Base-by-base conservation (phyloP, 805 yeast genomes). In the Candida alai region DNA sequence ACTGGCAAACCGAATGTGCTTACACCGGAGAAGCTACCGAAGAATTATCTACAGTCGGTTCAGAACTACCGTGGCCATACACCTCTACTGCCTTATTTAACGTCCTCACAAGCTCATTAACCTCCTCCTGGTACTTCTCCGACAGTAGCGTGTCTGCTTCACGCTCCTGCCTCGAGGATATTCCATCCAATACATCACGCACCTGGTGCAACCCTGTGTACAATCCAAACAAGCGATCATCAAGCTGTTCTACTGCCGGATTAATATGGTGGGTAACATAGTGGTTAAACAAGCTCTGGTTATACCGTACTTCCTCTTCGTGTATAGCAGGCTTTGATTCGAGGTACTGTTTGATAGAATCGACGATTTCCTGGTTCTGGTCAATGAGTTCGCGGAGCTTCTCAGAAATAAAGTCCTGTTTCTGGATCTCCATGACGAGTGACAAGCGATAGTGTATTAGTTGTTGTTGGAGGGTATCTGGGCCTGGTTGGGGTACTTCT, bases 361-460 rank as follows among this genome's bases (percentile, higher is more conserved):
- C 52, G 6, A 63, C 44, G 19, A 64, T 55, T 13, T 56, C 65
- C 25, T 54, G 50, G 39, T 62, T 58, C 35, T 60, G 68, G 19
- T 39, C 44, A 3, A 62, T 45, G 30, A 66, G 41, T 24, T 60
- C 68, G 13, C 35, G 24, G n/a, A 65, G 39, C 39, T 61, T 58
- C 6, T 46, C 56, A 5, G 52, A 32, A 3, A 61, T 35, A 30
- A 45, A 61, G 28, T 63, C 67, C 31, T 64, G 68, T 25, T 52
- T 47, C 40, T 66, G 71, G n/a, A 66, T 41, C n/a, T 54, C 61
- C 65, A 60, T 56, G 0, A 63, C 52, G 19, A 62, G 42, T 6
- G 44, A 47, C 5, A 62, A 35, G 24, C 70, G 41, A 26, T 51
- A 50, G 25, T 44, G 37, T 37, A 64, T 65, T 19, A 65, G 41